Evolutionary conservation across 2,329 filamentous ascomycete genomes (phyloP).

Genomic region (Penicillium decumbens): DNA sequence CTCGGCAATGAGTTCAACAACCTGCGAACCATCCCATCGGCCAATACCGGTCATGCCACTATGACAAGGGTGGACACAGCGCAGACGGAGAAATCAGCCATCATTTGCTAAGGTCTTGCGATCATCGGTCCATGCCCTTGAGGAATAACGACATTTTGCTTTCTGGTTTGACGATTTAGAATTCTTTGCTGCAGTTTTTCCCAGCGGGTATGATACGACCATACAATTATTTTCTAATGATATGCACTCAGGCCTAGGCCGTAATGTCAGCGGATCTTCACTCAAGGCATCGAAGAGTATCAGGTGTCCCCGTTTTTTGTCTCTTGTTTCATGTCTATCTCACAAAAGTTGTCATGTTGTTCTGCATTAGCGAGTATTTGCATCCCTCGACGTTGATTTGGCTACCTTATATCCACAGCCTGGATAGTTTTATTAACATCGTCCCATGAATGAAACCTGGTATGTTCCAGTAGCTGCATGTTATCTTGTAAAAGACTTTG

Average conservation of each 20-base stretch:
- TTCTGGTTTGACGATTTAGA: conserved; percentile 4
- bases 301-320: neutral
- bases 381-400: neutral
- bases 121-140: neutral
- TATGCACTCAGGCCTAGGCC: neutral
- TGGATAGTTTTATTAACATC: neutral
- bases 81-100: conserved; percentile 20
- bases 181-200: neutral
- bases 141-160: neutral
- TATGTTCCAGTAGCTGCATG: neutral
- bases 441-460: neutral
- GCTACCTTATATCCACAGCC: neutral
- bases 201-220: conserved; percentile 1
- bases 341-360: neutral
- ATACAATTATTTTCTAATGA: conserved; percentile 6
- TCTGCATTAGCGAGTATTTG: neutral
- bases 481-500: too few species aligned
- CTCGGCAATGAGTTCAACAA: conserved; percentile 2
- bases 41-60: conserved; percentile 8
- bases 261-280: neutral
- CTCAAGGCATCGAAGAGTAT: neutral
- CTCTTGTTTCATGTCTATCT: neutral
- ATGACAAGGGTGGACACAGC: conserved; percentile 20
- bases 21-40: conserved; percentile 11
- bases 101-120: conserved; percentile 11